phyloP scores from a whole-genome alignment of 2,329 filamentous ascomycete genomes.

The Apiospora marii region DNA sequence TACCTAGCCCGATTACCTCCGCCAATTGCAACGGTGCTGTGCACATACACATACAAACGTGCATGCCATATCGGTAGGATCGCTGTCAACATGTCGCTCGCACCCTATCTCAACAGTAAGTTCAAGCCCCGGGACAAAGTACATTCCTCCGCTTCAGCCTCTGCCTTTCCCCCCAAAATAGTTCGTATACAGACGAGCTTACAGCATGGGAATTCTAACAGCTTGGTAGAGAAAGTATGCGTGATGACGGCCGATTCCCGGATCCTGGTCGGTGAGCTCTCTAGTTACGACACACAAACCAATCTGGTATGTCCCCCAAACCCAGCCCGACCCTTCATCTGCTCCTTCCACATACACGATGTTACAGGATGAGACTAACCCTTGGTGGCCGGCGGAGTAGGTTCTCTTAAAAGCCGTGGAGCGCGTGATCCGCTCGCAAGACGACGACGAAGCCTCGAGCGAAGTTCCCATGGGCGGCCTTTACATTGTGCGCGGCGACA shows the following conservation, averaged over 20 bases:
- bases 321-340: background rate
- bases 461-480: slow-evolving; percentile 87
- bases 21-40: background rate
- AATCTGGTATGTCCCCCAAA: slow-evolving; percentile 70
- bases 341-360: background rate
- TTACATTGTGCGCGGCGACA: slow-evolving; percentile 93
- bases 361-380: background rate
- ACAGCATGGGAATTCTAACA: slow-evolving; percentile 41
- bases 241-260: slow-evolving; percentile 93
- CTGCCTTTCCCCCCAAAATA: background rate
- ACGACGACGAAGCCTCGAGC: slow-evolving; percentile 82
- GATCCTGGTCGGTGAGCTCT: slow-evolving; percentile 81
- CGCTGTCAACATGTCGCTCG: slow-evolving; percentile 21
- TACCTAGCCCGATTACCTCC: background rate
- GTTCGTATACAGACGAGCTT: slow-evolving; percentile 27
- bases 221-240: slow-evolving; percentile 79
- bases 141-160: background rate
- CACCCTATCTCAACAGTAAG: slow-evolving; percentile 43
- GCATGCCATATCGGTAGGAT: slow-evolving; percentile 8
- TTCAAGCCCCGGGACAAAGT: background rate
- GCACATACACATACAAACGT: background rate
- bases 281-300: slow-evolving; percentile 89
- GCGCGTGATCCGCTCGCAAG: slow-evolving; percentile 85
- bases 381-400: slow-evolving; percentile 44
- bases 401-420: slow-evolving; percentile 86